Base-by-base conservation (phyloP, 257 asterid species). In the Orobanche coerulescens region DNA sequence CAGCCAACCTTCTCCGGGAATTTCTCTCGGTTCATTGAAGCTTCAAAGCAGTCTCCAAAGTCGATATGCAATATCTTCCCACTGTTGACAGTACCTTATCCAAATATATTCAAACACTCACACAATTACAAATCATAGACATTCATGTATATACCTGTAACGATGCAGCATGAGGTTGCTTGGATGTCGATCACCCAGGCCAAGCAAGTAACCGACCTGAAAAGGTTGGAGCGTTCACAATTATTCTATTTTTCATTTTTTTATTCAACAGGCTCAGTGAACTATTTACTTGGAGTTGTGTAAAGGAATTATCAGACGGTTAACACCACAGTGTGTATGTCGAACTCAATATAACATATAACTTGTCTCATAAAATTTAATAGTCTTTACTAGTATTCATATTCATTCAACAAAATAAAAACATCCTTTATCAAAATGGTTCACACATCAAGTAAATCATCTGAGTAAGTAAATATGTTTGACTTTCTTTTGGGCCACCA, bases 31-130 rank as follows among this genome's bases (percentile, higher is more conserved):
- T 89, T 93, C 99, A 93, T 86, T 58, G 99, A 93, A 79, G 99
- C 99, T 82, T 93, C 99, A 83, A 93, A 93, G 85, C 99, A 93
- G 82, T 93, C 99, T 68, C 99, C 99, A 71, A 93, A 93, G 70
- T 93, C 97, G 13, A 93, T 93, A 73, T 93, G 99, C 86, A 93
- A 63, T 73, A 93, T 89, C 88, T 93, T 89, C 65, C 99, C 99
- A 82, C 99, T 92, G 88, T 65, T 49, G 72, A 75, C 61, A 68
- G n/a, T 44, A 61, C 15, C 8, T 33, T 46, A 26, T 26, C 16
- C 54, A 49, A 62, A 73, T 64, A 71, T 50, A 46, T 47, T 2
- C 22, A 58, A 62, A 8, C 3, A 36, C 14, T 46, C 42, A 46
- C 44, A 64, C 66, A 56, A 42, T 48, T 15, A 65, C 49, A 46